Base-by-base conservation (phyloP, 2,329 filamentous ascomycete genomes). In the Xylaria sp. region DNA sequence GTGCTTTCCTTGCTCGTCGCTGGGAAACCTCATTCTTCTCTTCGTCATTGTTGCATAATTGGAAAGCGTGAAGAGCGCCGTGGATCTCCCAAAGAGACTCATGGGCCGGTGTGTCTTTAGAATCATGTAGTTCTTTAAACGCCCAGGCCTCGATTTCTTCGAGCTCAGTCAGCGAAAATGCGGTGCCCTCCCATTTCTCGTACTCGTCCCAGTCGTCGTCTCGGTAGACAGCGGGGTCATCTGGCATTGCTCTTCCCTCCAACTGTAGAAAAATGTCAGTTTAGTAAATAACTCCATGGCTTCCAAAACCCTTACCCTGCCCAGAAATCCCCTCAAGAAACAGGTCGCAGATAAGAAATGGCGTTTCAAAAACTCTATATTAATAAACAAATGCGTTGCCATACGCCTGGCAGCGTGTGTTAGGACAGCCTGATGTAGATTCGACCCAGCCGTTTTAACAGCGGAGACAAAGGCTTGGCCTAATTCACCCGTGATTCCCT, bases 81-180 rank as follows among this genome's bases (percentile, higher is more conserved):
- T 73, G 71, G 9, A 71, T 73, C 40, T 74, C 71, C 72, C 72
- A 74, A 9, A 66, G 68, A 6, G 71, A 73, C 33, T 71, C 46
- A 4, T 63, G 47, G 17, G 61, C 43, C 6, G 64, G 61, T 3
- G 67, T 70, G 15, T 69, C 63, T 11, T 69, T 64, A 11, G 56
- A 31, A 13, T 63, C 66, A 2, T 59, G 21, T 6, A 74, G 61
- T 23, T 61, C 62, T 35, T 52, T 27, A 6, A 51, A 63, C 7
- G 68, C 69, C 71, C 71, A 74, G 2, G 55, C 43, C 43, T 74
- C 72, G 17, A 74, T 70, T 53, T 62, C 60, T 1, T 64, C 55
- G 7, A 74, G 33, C 35, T 69, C 57, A 9, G 67, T 63, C 2
- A 68, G 46, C 3, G 54, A 38, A 46, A 74, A 72, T 15, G 47